Evolutionary conservation across 2,329 filamentous ascomycete species (phyloP).

Genomic region (Penicillium sp.): DNA sequence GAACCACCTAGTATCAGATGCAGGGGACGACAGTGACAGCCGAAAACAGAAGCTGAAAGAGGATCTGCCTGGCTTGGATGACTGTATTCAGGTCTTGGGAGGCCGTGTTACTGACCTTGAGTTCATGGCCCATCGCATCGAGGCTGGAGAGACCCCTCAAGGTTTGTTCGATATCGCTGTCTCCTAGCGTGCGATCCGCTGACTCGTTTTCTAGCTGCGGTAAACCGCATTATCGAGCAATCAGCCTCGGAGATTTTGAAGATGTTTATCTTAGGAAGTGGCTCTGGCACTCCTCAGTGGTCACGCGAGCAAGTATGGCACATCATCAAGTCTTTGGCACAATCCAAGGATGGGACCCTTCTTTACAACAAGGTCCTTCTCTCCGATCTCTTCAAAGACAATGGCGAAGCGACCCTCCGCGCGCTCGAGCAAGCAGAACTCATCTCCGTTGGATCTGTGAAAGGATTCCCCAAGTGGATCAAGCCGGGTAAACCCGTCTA

Average conservation of each 20-base stretch:
- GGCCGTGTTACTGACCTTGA: conserved; percentile 94
- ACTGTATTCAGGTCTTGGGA: conserved; percentile 73
- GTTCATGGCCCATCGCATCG: conserved; percentile 83
- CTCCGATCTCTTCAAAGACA: conserved; percentile 64
- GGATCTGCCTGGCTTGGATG: conserved; percentile 67
- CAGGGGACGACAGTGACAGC: conserved; percentile 32
- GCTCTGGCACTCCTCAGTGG: conserved; percentile 61
- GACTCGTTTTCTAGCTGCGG: conserved; percentile 52
- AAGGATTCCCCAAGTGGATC: conserved; percentile 72
- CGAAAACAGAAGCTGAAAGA: conserved; percentile 31
- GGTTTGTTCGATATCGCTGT: conserved; percentile 31
- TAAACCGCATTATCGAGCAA: conserved; percentile 82
- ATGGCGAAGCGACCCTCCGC: conserved; percentile 70
- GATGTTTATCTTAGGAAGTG: conserved; percentile 69
- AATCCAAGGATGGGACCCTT: conserved; percentile 53
- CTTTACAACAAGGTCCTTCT: conserved; percentile 83
- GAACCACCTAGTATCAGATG: conserved; percentile 59
- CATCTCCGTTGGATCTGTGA: conserved; percentile 65
- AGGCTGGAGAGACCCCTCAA: conserved; percentile 74
- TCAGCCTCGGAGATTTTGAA: conserved; percentile 86
- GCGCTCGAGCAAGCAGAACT: conserved; percentile 79
- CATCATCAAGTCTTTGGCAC: conserved; percentile 70
- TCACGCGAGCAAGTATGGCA: conserved; percentile 84
- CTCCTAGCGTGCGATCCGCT: conserved; percentile 7
- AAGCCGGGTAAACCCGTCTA: conserved; percentile 81